A percentile compares a stretch with the other conserved stretches of the same genome.
Conservation (phyloP, 805 yeast species). For the Jamesozyma rosinii region DNA sequence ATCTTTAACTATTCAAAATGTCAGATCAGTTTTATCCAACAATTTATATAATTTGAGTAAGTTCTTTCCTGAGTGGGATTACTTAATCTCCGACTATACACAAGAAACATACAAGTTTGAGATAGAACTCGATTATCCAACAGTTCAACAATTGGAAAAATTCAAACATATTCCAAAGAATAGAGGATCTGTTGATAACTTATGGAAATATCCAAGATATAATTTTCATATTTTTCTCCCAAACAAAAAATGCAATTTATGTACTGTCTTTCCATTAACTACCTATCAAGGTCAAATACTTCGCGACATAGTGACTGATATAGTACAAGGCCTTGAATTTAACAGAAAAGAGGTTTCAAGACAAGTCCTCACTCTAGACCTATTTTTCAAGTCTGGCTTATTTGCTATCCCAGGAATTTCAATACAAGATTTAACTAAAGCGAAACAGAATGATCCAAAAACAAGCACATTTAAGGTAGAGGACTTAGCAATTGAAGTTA, state of each 20-base stretch:
- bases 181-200: slow-evolving; percentile 41
- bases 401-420: slow-evolving; percentile 64
- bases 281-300: slow-evolving; percentile 42
- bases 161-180: slow-evolving; percentile 25
- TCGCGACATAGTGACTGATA: slow-evolving; percentile 62
- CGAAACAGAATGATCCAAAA: slow-evolving; percentile 28
- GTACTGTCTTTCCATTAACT: slow-evolving; percentile 48
- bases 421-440: slow-evolving; percentile 47
- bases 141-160: slow-evolving; percentile 24
- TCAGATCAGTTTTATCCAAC: slow-evolving; percentile 27
- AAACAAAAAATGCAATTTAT: slow-evolving; percentile 38
- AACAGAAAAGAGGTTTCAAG: slow-evolving; percentile 75
- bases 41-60: slow-evolving; percentile 31
- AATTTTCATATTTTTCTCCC: slow-evolving; percentile 46
- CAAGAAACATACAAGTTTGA: slow-evolving; percentile 5
- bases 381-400: slow-evolving; percentile 50
- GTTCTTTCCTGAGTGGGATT: slow-evolving; percentile 30
- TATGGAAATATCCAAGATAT: slow-evolving; percentile 53
- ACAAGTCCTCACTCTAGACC: slow-evolving; percentile 62
- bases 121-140: slow-evolving; percentile 22
- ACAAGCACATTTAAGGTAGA: slow-evolving; percentile 76
- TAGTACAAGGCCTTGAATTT: slow-evolving; percentile 67
- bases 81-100: slow-evolving; percentile 10
- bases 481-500: slow-evolving; percentile 70
- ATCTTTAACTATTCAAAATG: slow-evolving; percentile 41